phyloP scores from a whole-genome alignment of 2,329 filamentous ascomycete species.

The Fusarium torreyae region DNA sequence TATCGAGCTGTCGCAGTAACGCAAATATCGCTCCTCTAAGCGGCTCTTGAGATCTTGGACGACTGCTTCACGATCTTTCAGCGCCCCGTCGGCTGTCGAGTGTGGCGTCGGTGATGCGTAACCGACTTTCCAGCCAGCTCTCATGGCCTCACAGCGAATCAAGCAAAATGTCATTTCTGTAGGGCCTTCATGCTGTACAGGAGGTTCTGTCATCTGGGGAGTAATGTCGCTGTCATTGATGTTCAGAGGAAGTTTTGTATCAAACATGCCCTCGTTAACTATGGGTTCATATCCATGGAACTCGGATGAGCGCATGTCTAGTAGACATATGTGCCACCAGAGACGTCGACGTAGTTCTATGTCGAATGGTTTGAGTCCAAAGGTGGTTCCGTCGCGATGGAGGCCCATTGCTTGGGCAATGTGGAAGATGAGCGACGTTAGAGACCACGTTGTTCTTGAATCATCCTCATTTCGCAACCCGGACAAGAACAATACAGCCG shows the following conservation, averaged over 20 bases:
- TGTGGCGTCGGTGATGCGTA: neutral
- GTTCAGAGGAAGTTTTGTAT: constrained; percentile 7
- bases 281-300: constrained; percentile 9
- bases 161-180: constrained; percentile 4
- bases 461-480: neutral
- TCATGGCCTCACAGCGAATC: neutral
- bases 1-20: neutral
- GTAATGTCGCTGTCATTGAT: neutral
- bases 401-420: constrained; percentile 4
- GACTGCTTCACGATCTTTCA: neutral
- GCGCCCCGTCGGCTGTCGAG: neutral
- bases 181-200: neutral
- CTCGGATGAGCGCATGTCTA: neutral
- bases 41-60: neutral
- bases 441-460: constrained; percentile 4
- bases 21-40: neutral
- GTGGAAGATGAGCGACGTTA: neutral
- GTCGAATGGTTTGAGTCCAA: constrained; percentile 1
- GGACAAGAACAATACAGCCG: neutral
- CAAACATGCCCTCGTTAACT: neutral
- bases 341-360: neutral
- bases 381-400: constrained; percentile 1
- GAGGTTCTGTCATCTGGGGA: neutral
- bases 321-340: constrained; percentile 8
- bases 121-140: neutral